These are phyloP conservation scores for Erigeron philadelphicus DNA, from an alignment of 140 eudicot genomes.

Conservation along the genomic window DNA sequence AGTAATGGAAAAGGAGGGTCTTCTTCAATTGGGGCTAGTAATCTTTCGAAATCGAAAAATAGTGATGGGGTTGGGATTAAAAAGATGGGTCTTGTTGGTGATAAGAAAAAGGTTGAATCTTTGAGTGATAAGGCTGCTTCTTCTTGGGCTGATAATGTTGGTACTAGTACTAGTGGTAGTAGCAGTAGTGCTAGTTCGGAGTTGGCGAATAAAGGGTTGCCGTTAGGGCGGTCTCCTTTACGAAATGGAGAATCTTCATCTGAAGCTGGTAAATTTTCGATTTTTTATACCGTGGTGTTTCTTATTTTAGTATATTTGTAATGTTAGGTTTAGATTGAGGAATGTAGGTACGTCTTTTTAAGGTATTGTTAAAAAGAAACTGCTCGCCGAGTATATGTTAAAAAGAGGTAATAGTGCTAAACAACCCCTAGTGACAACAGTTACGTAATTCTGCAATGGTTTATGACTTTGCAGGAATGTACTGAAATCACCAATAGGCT, in stretches of 20 bases:
- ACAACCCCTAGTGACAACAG: too few relatives aligned
- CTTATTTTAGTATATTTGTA: not conserved
- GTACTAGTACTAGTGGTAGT: too few relatives aligned
- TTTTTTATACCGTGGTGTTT: not conserved
- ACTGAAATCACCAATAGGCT: too few relatives aligned
- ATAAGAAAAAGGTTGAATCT: too few relatives aligned
- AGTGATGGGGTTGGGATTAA: constrained; percentile 33
- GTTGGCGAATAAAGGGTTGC: constrained; percentile 43
- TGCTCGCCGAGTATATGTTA: too few relatives aligned
- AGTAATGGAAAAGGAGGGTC: constrained; percentile 17
- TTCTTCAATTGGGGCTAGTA: constrained; percentile 59
- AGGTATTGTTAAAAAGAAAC: too few relatives aligned
- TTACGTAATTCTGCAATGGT: too few relatives aligned
- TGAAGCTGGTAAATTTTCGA: constrained; percentile 33
- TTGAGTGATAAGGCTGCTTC: too few relatives aligned
- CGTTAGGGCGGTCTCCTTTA: constrained; percentile 49
- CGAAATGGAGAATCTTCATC: constrained; percentile 58
- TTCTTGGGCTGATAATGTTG: constrained; percentile 27
- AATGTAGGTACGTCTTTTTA: too few relatives aligned
- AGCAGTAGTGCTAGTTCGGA: constrained; percentile 31
- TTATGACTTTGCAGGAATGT: too few relatives aligned
- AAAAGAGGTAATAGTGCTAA: too few relatives aligned
- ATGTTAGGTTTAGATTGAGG: not conserved
- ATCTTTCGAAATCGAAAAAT: constrained; percentile 44
- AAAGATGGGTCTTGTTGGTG: constrained; percentile 13